phyloP scores from a whole-genome alignment of 805 yeast species.

The Clavispora carvajalis region DNA sequence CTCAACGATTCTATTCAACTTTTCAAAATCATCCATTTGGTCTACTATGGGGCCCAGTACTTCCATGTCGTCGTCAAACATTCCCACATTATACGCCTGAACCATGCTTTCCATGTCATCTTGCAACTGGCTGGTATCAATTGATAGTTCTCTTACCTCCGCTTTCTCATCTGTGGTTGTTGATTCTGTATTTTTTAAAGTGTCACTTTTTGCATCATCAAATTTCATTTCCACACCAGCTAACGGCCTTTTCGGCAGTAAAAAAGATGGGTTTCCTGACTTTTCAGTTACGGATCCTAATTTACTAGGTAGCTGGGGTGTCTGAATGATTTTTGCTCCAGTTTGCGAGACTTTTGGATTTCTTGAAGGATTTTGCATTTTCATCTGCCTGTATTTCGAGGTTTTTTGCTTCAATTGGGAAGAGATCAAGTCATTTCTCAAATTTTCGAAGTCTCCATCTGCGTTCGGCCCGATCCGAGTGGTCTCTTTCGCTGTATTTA shows the following conservation, averaged over 20 bases:
- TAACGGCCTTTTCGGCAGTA: too few species aligned
- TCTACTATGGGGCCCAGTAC: constrained; percentile 55
- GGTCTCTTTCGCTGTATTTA: not conserved
- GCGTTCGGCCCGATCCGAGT: not conserved
- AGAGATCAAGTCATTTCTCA: constrained; percentile 1
- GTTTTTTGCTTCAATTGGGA: constrained; percentile 1
- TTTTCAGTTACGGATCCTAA: too few species aligned
- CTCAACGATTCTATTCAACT: constrained; percentile 45
- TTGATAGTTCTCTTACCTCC: not conserved
- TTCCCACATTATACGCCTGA: constrained; percentile 52
- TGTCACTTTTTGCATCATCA: not conserved
- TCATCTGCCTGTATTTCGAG: constrained; percentile 12
- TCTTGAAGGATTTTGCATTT: constrained; percentile 5
- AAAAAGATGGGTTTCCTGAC: too few species aligned
- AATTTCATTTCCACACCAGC: too few species aligned
- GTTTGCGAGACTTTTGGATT: not conserved
- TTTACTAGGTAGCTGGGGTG: too few species aligned
- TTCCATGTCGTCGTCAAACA: constrained; percentile 55
- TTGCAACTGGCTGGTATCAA: constrained; percentile 19
- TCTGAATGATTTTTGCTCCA: not conserved
- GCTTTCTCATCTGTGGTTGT: not conserved
- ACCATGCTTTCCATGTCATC: constrained; percentile 54
- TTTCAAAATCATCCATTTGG: constrained; percentile 48
- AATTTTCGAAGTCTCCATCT: not conserved
- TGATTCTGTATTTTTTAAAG: not conserved